Percentiles rank a stretch among this genome's conserved stretches.
Evolutionary conservation across 805 yeast genomes (phyloP).

Genomic region (Wickerhamomyces pijperi): DNA sequence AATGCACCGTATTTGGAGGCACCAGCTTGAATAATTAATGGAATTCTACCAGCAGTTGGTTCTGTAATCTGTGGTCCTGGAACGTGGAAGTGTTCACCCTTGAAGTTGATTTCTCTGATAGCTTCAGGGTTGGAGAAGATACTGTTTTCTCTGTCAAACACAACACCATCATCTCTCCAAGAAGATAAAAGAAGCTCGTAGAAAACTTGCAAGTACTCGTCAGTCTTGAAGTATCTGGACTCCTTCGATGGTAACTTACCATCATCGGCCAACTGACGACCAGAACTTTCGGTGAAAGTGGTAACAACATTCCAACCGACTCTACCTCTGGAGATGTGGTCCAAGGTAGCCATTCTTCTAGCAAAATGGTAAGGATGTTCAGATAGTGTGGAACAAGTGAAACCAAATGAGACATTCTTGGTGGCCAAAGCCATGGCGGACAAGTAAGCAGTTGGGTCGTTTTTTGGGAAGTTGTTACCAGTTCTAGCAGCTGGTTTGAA

Average conservation of each 20-base stretch:
- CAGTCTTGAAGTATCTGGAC: slow-evolving; percentile 31
- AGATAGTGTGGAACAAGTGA: slow-evolving; percentile 33
- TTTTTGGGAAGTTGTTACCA: slow-evolving; percentile 26
- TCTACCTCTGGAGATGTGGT: slow-evolving; percentile 34
- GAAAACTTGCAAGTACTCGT: slow-evolving; percentile 32
- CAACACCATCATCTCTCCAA: slow-evolving; percentile 34
- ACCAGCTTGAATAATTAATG: slow-evolving; percentile 36
- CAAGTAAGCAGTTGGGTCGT: slow-evolving; percentile 28
- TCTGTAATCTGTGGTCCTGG: slow-evolving; percentile 33
- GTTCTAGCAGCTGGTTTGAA: slow-evolving; percentile 24
- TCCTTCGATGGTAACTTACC: slow-evolving; percentile 29
- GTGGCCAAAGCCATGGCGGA: slow-evolving; percentile 34
- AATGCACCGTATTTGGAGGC: slow-evolving; percentile 29
- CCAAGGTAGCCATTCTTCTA: slow-evolving; percentile 34
- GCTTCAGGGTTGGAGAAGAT: slow-evolving; percentile 28
- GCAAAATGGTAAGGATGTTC: slow-evolving; percentile 36
- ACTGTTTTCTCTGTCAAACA: slow-evolving; percentile 18
- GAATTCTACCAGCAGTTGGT: slow-evolving; percentile 35
- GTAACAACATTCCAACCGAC: slow-evolving; percentile 40
- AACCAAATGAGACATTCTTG: slow-evolving; percentile 28
- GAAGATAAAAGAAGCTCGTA: slow-evolving; percentile 30
- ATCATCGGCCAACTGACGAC: slow-evolving; percentile 29
- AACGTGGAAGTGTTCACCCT: slow-evolving; percentile 27
- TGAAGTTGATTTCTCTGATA: slow-evolving; percentile 30
- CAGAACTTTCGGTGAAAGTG: slow-evolving; percentile 32